Evolutionary conservation across 768 basidiomycete genomes (phyloP).

Genomic region (Kondoa malvinella): DNA sequence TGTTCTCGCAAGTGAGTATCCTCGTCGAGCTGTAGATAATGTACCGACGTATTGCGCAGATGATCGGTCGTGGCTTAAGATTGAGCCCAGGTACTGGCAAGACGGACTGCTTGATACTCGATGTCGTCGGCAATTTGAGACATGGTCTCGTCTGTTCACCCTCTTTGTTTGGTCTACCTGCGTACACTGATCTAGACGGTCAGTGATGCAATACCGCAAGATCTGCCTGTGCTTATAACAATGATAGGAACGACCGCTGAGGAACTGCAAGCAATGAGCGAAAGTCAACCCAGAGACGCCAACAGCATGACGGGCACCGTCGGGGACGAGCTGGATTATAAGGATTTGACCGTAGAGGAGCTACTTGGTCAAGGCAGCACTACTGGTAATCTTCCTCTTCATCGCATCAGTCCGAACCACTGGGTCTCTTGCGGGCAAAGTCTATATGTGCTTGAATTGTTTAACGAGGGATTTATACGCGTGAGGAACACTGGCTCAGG

Average conservation of each 20-base stretch:
- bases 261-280: background rate
- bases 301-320: background rate
- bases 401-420: background rate
- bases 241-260: background rate
- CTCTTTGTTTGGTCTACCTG: background rate
- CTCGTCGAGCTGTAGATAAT: background rate
- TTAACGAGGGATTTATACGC: background rate
- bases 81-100: slow-evolving; percentile 5
- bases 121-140: background rate
- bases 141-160: slow-evolving; percentile 2
- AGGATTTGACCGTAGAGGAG: background rate
- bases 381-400: background rate
- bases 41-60: background rate
- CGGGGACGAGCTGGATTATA: background rate
- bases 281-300: background rate
- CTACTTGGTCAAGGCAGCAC: background rate
- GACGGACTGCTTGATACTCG: slow-evolving; percentile 4
- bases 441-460: background rate
- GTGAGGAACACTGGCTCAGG: background rate
- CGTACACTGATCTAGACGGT: background rate
- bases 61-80: slow-evolving; percentile 6
- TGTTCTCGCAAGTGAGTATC: slow-evolving; percentile 5
- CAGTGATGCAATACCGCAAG: background rate
- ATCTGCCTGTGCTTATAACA: background rate
- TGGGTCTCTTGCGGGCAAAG: slow-evolving; percentile 5